These are phyloP conservation scores for Aspergillus transmontanensis DNA, from an alignment of 2,329 filamentous ascomycete species.

Conservation along the genomic window DNA sequence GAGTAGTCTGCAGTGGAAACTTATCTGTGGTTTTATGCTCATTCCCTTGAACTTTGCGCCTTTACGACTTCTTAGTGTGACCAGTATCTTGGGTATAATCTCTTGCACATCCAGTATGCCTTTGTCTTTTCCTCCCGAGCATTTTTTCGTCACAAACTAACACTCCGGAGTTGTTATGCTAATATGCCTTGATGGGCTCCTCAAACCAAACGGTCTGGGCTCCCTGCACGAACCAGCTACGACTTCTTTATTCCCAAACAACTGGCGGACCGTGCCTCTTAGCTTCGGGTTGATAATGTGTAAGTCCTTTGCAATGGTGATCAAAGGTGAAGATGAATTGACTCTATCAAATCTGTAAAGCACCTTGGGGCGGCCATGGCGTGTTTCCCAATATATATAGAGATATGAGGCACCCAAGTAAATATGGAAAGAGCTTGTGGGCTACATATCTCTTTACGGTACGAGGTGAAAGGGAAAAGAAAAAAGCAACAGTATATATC, in stretches of 20 bases:
- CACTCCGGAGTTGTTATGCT: conserved; percentile 71
- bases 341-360: conserved; percentile 27
- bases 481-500: neutral
- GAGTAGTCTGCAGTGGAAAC: conserved; percentile 76
- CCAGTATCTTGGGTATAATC: conserved; percentile 88
- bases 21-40: conserved; percentile 76
- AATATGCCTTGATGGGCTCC: conserved; percentile 80
- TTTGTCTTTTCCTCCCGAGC: neutral
- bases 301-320: conserved; percentile 27
- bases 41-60: conserved; percentile 84
- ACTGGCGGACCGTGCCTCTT: conserved; percentile 84
- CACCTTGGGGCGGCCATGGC: conserved; percentile 69
- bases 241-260: conserved; percentile 80
- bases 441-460: conserved; percentile 84
- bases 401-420: conserved; percentile 79
- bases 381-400: conserved; percentile 85
- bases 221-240: conserved; percentile 78
- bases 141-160: conserved; percentile 29
- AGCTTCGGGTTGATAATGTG: conserved; percentile 89
- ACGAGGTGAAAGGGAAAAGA: conserved; percentile 33
- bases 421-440: conserved; percentile 73
- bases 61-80: conserved; percentile 81
- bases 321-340: neutral
- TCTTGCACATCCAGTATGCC: conserved; percentile 82
- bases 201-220: conserved; percentile 77